Conservation (phyloP, 495 filamentous ascomycete species). For the Talaromyces trachyspermus region DNA sequence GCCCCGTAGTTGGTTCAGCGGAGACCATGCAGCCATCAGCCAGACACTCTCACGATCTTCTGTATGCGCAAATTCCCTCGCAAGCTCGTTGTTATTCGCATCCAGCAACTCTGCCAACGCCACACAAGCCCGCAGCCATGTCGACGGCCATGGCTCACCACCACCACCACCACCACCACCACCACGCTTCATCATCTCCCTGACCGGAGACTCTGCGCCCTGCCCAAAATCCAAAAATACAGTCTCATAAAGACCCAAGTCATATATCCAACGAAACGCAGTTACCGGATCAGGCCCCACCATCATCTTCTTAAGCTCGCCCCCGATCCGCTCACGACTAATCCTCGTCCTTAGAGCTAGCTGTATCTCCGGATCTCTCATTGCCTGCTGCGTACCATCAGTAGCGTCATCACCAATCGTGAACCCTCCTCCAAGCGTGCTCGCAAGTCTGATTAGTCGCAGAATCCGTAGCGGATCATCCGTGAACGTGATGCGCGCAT, state of each 20-base stretch:
- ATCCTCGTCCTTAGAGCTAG: not conserved
- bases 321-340: not conserved
- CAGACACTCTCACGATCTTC: not conserved
- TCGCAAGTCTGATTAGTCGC: not conserved
- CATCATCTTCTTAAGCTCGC: conserved; percentile 2
- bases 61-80: not conserved
- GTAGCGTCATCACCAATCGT: not conserved
- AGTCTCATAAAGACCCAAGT: not conserved
- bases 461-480: conserved; percentile 2
- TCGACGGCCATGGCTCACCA: not conserved
- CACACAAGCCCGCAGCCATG: not conserved
- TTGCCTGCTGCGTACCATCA: not conserved
- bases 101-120: not conserved
- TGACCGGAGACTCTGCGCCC: not conserved
- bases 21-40: not conserved
- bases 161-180: too few relatives aligned
- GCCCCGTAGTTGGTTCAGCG: not conserved
- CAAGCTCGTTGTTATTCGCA: not conserved
- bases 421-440: conserved; percentile 2
- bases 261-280: not conserved
- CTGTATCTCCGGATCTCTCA: not conserved
- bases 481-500: not conserved
- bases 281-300: not conserved
- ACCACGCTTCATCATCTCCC: too few relatives aligned
- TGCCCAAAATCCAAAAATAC: not conserved